A percentile compares a stretch with the other conserved stretches of the same genome.
Conservation (phyloP, 352 stramenopile species). For the Thalassiosira livingstoniorum region DNA sequence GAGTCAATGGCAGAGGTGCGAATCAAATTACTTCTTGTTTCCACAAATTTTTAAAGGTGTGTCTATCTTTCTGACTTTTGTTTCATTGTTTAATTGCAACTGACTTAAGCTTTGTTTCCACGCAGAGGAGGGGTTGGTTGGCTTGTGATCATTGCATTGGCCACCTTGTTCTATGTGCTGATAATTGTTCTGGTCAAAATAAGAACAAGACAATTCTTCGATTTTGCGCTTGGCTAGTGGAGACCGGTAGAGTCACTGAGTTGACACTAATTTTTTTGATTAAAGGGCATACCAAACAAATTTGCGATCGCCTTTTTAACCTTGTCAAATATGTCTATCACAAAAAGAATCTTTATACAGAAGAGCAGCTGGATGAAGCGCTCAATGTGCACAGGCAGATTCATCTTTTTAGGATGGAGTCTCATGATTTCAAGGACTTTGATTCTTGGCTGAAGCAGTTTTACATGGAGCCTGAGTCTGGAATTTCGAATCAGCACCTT, state of each 20-base stretch:
- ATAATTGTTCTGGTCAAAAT: slow-evolving; percentile 24
- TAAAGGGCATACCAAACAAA: slow-evolving; percentile 23
- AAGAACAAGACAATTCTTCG: slow-evolving; percentile 19
- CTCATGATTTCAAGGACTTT: too few relatives aligned
- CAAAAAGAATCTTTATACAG: slow-evolving; percentile 17
- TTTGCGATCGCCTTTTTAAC: slow-evolving; percentile 17
- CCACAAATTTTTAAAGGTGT: slow-evolving; percentile 2
- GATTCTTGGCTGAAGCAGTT: too few relatives aligned
- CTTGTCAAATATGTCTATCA: background rate
- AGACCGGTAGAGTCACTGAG: background rate
- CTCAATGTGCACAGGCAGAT: background rate
- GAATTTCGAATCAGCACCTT: too few relatives aligned
- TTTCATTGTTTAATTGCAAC: too few relatives aligned
- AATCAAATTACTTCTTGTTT: slow-evolving; percentile 14
- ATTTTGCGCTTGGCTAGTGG: slow-evolving; percentile 18
- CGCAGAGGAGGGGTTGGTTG: background rate
- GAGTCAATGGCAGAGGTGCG: background rate
- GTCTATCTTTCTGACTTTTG: background rate
- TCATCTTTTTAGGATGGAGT: background rate
- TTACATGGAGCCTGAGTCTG: too few relatives aligned
- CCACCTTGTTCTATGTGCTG: background rate
- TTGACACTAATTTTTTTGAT: slow-evolving; percentile 21
- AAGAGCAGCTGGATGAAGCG: background rate
- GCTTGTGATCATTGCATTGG: background rate
- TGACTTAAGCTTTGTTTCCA: slow-evolving; percentile 1